Evolutionary conservation across 2,329 filamentous ascomycete genomes (phyloP).

Genomic region (Diaporthe helianthi): DNA sequence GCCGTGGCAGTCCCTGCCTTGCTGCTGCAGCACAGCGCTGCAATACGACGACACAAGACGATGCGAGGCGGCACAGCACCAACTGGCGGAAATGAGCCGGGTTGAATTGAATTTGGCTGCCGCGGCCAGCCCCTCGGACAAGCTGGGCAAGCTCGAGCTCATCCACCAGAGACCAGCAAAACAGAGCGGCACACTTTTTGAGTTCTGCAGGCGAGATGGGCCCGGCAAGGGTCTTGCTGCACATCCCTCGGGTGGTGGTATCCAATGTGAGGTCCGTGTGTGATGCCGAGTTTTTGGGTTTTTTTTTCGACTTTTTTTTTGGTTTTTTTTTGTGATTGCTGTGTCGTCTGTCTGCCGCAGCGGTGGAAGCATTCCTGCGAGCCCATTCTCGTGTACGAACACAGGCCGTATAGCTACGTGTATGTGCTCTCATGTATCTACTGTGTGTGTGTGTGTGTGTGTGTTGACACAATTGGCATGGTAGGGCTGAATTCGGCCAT

Average conservation of each 20-base stretch:
- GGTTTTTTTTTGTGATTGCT: background rate
- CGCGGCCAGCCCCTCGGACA: slow-evolving; percentile 12
- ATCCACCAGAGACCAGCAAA: background rate
- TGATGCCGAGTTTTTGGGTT: slow-evolving; percentile 1
- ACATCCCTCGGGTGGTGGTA: slow-evolving; percentile 14
- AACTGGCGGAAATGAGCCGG: slow-evolving; percentile 22
- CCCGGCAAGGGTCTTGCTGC: slow-evolving; percentile 5
- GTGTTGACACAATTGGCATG: background rate
- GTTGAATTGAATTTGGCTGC: slow-evolving; percentile 23
- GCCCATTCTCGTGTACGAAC: background rate
- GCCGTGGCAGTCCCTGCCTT: background rate
- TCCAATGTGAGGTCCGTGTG: slow-evolving; percentile 2
- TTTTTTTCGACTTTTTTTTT: background rate
- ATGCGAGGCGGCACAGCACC: slow-evolving; percentile 5
- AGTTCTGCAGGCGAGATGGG: slow-evolving; percentile 24
- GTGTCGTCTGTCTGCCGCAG: background rate
- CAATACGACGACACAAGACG: slow-evolving; percentile 3
- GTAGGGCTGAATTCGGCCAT: slow-evolving; percentile 1
- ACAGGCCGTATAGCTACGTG: no score
- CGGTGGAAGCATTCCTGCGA: background rate
- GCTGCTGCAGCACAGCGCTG: background rate
- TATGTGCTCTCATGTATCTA: no score
- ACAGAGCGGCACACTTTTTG: slow-evolving; percentile 18
- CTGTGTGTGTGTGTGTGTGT: no score
- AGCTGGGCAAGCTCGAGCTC: slow-evolving; percentile 16